Evolutionary conservation across 345 rosid species (phyloP).

Genomic region (Populus pruinosa): DNA sequence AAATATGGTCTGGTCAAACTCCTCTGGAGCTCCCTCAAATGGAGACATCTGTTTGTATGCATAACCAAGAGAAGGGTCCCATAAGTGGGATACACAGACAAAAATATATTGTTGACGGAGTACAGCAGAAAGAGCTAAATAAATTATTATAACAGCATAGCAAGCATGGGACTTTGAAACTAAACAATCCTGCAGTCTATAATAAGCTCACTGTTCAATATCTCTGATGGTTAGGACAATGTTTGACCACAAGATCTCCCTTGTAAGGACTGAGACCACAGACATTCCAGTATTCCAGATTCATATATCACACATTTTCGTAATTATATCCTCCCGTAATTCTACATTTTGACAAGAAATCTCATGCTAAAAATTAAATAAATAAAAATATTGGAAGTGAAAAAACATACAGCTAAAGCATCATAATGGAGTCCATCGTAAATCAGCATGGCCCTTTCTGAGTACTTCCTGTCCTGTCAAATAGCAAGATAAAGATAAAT

Average conservation of each 20-base stretch:
- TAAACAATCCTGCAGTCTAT: background rate
- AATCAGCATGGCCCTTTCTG: constrained; percentile 82
- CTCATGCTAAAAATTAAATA: background rate
- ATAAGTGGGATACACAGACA: background rate
- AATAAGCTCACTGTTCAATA: background rate
- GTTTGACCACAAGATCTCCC: background rate
- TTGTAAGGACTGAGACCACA: background rate
- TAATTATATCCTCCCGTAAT: background rate
- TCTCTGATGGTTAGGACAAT: background rate
- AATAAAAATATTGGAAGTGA: background rate
- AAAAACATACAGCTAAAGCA: constrained; percentile 73
- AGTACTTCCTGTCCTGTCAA: constrained; percentile 60
- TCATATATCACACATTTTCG: background rate
- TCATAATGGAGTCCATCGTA: constrained; percentile 97
- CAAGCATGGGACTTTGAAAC: background rate
- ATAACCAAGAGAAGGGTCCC: background rate
- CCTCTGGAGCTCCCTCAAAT: constrained; percentile 77
- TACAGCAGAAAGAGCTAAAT: background rate
- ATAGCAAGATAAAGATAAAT: constrained; percentile 1
- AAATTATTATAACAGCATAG: background rate
- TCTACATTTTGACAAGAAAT: background rate
- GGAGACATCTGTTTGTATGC: constrained; percentile 59
- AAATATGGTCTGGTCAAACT: constrained; percentile 88
- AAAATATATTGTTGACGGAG: background rate
- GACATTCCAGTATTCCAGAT: background rate